Evolutionary conservation across 2,329 filamentous ascomycete species (phyloP).

Genomic region (Tolypocladium ophioglossoides): DNA sequence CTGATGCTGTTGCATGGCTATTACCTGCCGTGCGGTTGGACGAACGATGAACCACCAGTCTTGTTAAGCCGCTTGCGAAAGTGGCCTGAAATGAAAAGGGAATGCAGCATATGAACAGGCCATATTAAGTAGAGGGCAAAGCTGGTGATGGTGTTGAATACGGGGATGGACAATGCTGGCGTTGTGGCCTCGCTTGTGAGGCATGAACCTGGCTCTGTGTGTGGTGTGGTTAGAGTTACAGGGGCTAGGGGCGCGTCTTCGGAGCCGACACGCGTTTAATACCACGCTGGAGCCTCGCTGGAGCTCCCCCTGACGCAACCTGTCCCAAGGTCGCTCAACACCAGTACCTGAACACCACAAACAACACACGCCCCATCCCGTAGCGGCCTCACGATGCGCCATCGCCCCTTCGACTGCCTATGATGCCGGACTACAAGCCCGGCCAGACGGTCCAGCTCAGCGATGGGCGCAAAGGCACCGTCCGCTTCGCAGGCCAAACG

Average conservation of each 20-base stretch:
- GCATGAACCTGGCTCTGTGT: too few relatives aligned
- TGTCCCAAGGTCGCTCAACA: neutral
- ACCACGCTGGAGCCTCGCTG: neutral
- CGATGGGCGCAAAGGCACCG: constrained; percentile 64
- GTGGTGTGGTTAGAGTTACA: neutral
- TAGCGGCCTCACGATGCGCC: constrained; percentile 20
- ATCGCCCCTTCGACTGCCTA: constrained; percentile 14
- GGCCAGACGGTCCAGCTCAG: constrained; percentile 72
- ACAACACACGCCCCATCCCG: neutral
- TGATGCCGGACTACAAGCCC: constrained; percentile 46
- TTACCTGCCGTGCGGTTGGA: neutral
- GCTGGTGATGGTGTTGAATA: too few relatives aligned
- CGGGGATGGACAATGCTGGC: too few relatives aligned
- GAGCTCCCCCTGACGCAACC: neutral
- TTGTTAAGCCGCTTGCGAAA: neutral
- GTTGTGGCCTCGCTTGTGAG: too few relatives aligned
- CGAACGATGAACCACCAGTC: neutral
- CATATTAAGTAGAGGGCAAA: too few relatives aligned
- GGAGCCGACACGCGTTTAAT: neutral
- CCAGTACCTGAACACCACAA: neutral
- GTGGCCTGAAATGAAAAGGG: neutral
- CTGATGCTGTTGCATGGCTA: neutral
- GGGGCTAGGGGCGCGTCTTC: neutral
- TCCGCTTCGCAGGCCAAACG: constrained; percentile 75
- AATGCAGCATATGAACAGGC: too few relatives aligned